Conservation (phyloP, 169 alveolate genomes). For the Plasmodium berghei region DNA sequence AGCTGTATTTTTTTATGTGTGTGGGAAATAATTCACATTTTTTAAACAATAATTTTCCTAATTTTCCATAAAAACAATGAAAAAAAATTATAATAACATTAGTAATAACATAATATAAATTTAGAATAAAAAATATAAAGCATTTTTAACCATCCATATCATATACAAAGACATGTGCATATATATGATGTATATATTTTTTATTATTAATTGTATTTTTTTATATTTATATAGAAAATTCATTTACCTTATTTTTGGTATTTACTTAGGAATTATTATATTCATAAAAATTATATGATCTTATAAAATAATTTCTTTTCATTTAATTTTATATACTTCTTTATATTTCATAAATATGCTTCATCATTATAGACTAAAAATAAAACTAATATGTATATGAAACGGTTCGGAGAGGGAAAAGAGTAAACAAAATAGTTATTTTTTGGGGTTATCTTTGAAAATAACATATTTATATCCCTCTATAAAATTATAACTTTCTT, state of each 20-base stretch:
- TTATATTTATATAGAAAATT: background rate
- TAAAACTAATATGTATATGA: background rate
- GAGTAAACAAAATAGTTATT: background rate
- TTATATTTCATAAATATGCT: background rate
- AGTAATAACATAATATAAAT: background rate
- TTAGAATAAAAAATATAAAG: background rate
- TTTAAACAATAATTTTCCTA: background rate
- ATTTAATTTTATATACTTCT: background rate
- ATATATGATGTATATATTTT: background rate
- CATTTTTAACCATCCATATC: background rate
- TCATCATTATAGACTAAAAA: background rate
- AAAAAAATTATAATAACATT: conserved; percentile 5
- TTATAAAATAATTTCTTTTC: background rate
- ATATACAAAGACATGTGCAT: background rate
- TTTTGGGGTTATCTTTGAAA: background rate
- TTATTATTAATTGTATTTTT: background rate
- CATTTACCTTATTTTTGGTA: background rate
- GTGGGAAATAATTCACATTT: background rate
- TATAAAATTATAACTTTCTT: too few relatives aligned
- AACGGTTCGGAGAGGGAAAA: background rate
- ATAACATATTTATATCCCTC: background rate
- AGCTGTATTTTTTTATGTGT: background rate
- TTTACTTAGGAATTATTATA: background rate
- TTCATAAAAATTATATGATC: background rate
- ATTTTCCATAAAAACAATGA: conserved; percentile 3